Base-by-base conservation (phyloP, 208 protist species). In the Acanthamoeba rhysodes region DNA sequence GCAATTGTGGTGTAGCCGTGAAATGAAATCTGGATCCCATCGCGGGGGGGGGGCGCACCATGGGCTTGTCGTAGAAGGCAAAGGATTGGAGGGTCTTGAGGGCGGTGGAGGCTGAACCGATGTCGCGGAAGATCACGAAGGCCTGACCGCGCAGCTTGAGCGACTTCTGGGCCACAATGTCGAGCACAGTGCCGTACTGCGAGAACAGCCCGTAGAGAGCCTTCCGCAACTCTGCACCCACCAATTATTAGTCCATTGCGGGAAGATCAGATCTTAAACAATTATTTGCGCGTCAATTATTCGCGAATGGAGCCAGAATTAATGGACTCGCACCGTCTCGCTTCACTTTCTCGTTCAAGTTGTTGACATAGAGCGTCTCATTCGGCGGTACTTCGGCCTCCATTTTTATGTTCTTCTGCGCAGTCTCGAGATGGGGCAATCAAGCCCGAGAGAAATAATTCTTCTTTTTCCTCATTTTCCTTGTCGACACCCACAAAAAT, bases 321-420 rank as follows among this genome's bases (percentile, higher is more conserved):
- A 59, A 10, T 62, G 20, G 94, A 80, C 37, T 95, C 55, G 41
- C 87, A 96, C 96, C 97, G 18, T 98, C 96, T 90, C 97, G 96
- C 41, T 97, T 97, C 55, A 98, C 74, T 62, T 97, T 97, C 90
- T 98, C 98, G 94, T 98, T 98, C 32, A 99, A 95, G 94, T 99
- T 98, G 93, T 98, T 98, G 50, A 98, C 90, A 93, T 99, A 99
- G 27, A 99, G 34, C 32, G 98, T 99, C 66, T 98, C 97, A 87
- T 97, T 98, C 34, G 98, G 98, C 14, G 90, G 90, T 34, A 94
- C 55, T 32, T 93, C 87, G n/a, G 78, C 78, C 24, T 85, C 78
- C 78, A 85, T 85, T 59, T 59, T 85, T 27, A 18, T 85, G 70
- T 68, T 29, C 24, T 68, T 48, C 45, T 48, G 8, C 45, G 45